Percentiles rank a stretch among this genome's conserved stretches.
These are phyloP conservation scores for Piromyces sp. DNA, from an alignment of 192 early-diverging fungal species.

Conservation along the genomic window DNA sequence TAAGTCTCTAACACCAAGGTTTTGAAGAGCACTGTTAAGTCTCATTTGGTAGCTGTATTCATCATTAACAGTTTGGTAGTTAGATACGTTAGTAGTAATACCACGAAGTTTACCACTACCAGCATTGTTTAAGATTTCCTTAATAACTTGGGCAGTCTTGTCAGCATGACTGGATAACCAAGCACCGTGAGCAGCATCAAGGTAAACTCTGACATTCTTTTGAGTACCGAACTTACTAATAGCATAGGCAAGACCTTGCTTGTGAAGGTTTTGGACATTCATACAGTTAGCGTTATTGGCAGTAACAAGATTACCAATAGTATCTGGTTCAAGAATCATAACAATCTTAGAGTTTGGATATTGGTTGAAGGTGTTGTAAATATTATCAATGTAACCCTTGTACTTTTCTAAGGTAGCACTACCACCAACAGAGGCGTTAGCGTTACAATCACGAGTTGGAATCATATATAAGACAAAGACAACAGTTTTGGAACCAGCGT, in stretches of 20 bases:
- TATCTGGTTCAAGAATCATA: slow-evolving; percentile 21
- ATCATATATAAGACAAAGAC: slow-evolving; percentile 26
- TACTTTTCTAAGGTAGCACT: slow-evolving; percentile 7
- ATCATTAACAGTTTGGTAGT: slow-evolving; percentile 19
- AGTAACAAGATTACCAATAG: slow-evolving; percentile 21
- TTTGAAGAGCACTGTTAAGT: slow-evolving; percentile 2
- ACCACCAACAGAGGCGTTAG: slow-evolving; percentile 23
- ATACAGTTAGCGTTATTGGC: slow-evolving; percentile 6
- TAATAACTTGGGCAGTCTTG: slow-evolving; percentile 6
- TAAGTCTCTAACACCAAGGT: slow-evolving; percentile 3
- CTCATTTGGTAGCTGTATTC: slow-evolving; percentile 5
- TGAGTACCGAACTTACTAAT: slow-evolving; percentile 11
- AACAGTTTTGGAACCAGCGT: background rate
- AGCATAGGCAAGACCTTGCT: slow-evolving; percentile 18
- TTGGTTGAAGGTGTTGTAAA: slow-evolving; percentile 3
- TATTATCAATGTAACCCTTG: slow-evolving; percentile 22
- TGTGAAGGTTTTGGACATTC: slow-evolving; percentile 7
- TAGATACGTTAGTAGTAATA: slow-evolving; percentile 23
- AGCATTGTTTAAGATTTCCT: slow-evolving; percentile 7
- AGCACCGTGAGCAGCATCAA: slow-evolving; percentile 24
- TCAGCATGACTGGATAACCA: slow-evolving; percentile 14
- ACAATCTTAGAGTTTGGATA: slow-evolving; percentile 6
- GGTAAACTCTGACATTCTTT: slow-evolving; percentile 13
- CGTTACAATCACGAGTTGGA: slow-evolving; percentile 22
- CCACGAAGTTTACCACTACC: slow-evolving; percentile 11